Conservation (phyloP, 352 stramenopile species). For the Phytophthora sojae region DNA sequence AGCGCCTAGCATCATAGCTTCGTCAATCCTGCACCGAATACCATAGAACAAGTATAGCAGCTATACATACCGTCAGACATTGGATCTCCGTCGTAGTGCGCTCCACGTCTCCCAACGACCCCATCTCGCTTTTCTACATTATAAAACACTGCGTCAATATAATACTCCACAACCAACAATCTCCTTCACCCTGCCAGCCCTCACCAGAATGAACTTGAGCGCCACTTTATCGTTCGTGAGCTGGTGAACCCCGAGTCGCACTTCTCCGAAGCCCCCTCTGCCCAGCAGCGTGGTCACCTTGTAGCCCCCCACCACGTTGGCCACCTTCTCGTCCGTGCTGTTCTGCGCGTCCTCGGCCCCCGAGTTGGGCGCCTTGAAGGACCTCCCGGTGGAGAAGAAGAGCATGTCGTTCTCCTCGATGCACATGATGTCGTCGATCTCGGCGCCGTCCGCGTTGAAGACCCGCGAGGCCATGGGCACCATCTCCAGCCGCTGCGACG, state of each 20-base stretch:
- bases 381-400: conserved; percentile 85
- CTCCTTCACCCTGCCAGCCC: neutral
- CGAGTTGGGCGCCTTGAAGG: conserved; percentile 78
- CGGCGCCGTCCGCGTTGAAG: conserved; percentile 87
- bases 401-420: conserved; percentile 92
- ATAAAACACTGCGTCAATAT: neutral
- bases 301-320: conserved; percentile 83
- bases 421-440: conserved; percentile 92
- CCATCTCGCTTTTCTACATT: conserved; percentile 87
- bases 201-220: conserved; percentile 88
- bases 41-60: neutral
- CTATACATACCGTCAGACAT: conserved; percentile 60
- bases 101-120: conserved; percentile 87
- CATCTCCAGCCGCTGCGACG: conserved; percentile 84
- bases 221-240: conserved; percentile 89
- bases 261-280: conserved; percentile 84
- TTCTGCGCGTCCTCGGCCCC: conserved; percentile 52
- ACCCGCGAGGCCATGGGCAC: conserved; percentile 81
- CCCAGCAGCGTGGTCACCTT: conserved; percentile 83
- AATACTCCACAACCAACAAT: neutral
- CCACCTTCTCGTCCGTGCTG: conserved; percentile 57
- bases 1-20: conserved; percentile 50
- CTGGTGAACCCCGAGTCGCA: conserved; percentile 78
- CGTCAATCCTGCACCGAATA: neutral
- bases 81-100: conserved; percentile 89